Percentiles rank a stretch among this genome's conserved stretches.
phyloP scores from a whole-genome alignment of 2,329 filamentous ascomycete genomes.

The Byssochlamys sp. region DNA sequence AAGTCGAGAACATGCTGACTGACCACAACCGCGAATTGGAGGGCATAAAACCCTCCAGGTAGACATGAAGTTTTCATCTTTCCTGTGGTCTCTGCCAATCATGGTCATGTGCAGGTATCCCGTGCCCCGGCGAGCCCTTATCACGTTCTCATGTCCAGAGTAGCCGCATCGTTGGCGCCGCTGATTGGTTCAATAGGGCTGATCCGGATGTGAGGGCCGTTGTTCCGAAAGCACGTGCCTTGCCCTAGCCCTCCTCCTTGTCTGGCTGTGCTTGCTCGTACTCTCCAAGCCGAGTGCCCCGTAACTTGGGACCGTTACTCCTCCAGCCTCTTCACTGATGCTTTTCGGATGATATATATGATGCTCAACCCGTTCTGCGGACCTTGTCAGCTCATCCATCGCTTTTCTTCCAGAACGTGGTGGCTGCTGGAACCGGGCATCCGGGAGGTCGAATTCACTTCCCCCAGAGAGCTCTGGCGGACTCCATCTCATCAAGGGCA shows the following conservation, averaged over 20 bases:
- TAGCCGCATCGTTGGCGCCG: background rate
- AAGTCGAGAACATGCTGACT: background rate
- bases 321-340: background rate
- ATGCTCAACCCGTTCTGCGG: background rate
- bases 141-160: background rate
- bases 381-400: background rate
- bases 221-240: conserved; percentile 7
- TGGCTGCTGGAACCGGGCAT: background rate
- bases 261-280: background rate
- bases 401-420: background rate
- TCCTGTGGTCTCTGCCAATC: background rate
- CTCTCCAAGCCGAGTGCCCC: background rate
- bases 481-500: background rate
- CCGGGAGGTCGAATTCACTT: background rate
- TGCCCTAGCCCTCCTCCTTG: conserved; percentile 7
- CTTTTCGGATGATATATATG: background rate
- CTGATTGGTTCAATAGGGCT: conserved; percentile 18
- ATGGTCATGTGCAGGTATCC: conserved; percentile 30
- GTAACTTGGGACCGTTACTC: background rate
- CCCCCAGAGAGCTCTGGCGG: background rate
- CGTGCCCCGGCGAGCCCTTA: conserved; percentile 22
- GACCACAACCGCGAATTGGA: background rate
- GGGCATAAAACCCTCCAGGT: background rate
- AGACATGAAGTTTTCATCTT: background rate
- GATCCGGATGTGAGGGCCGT: background rate